Evolutionary conservation across 192 early-diverging fungal genomes (phyloP).

Genomic region (Coemansia sp.): DNA sequence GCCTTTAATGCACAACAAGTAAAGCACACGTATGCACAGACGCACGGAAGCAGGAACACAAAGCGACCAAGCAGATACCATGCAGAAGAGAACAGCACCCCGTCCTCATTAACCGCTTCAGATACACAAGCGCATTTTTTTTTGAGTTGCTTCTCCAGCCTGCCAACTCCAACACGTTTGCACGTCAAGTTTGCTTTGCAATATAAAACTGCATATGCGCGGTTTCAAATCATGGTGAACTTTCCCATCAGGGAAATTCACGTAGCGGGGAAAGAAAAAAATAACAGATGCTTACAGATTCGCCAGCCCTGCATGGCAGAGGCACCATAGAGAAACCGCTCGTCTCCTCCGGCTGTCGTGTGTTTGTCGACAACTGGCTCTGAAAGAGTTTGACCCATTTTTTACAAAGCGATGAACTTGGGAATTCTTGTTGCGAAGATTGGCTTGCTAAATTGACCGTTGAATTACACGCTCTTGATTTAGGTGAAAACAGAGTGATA

Average conservation of each 20-base stretch:
- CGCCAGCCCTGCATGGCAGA: slow-evolving; percentile 98
- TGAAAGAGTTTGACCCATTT: slow-evolving; percentile 96
- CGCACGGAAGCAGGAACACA: slow-evolving; percentile 3
- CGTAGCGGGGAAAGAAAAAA: neutral
- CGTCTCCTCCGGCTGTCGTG: slow-evolving; percentile 66
- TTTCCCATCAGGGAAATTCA: no score
- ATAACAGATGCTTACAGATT: slow-evolving; percentile 50
- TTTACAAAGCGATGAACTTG: neutral
- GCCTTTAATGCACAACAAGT: neutral
- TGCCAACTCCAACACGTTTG: no score
- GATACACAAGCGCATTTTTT: no score
- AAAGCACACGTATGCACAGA: neutral
- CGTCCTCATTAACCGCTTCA: no score
- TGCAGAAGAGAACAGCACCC: slow-evolving; percentile 19
- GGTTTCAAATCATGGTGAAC: no score
- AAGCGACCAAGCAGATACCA: slow-evolving; percentile 8
- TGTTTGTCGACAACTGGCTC: slow-evolving; percentile 92
- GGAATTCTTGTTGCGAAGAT: slow-evolving; percentile 1
- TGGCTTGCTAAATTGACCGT: neutral
- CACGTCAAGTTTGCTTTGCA: no score
- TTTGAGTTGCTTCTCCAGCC: no score
- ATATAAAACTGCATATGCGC: no score
- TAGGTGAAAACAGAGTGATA: neutral
- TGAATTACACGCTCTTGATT: slow-evolving; percentile 9
- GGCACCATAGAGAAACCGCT: slow-evolving; percentile 78